phyloP scores from a whole-genome alignment of 2,329 filamentous ascomycete genomes.

The Fusarium compactum region DNA sequence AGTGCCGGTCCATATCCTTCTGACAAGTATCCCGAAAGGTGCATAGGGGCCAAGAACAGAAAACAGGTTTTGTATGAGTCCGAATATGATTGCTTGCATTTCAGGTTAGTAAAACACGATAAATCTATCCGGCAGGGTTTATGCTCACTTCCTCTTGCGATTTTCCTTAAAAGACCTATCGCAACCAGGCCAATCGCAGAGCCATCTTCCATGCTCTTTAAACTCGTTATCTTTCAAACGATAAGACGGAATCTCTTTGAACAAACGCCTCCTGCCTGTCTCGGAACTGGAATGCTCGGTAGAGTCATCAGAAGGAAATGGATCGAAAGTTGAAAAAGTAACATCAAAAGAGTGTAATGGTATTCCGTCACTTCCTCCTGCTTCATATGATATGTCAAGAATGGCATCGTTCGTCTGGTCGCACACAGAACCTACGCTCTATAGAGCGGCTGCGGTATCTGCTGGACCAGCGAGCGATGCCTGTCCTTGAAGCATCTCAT shows the following conservation, averaged over 20 bases:
- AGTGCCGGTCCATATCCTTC: conserved; percentile 37
- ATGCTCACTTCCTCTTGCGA: conserved; percentile 31
- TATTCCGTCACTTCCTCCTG: background rate
- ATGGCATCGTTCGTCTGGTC: conserved; percentile 4
- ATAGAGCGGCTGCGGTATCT: conserved; percentile 23
- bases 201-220: conserved; percentile 24
- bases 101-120: background rate
- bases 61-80: conserved; percentile 33
- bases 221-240: conserved; percentile 35
- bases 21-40: conserved; percentile 3
- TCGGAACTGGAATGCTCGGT: conserved; percentile 8
- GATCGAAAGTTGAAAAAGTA: background rate
- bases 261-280: conserved; percentile 1
- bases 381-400: background rate
- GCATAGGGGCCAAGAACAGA: conserved; percentile 28
- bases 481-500: background rate
- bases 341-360: conserved; percentile 3
- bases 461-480: conserved; percentile 7
- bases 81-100: conserved; percentile 38
- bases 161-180: conserved; percentile 5
- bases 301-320: background rate
- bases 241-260: conserved; percentile 18
- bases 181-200: conserved; percentile 26
- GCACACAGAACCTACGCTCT: conserved; percentile 22
- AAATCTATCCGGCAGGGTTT: too few species aligned